Conservation (phyloP, 257 asterid species). For the Linderniella brevidens region DNA sequence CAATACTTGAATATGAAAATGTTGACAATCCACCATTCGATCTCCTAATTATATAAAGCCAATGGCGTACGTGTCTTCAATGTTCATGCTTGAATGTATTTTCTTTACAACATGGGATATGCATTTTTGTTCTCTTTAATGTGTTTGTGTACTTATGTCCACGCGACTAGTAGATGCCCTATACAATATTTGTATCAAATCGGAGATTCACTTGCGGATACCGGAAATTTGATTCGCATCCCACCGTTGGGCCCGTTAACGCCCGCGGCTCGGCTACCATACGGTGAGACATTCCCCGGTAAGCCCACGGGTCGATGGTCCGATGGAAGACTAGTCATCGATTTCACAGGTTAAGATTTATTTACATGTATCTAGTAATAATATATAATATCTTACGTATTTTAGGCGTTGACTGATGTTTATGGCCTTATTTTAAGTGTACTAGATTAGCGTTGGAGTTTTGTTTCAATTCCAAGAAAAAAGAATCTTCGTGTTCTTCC, state of each 20-base stretch:
- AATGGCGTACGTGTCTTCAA: too few species aligned
- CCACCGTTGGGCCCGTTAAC: background rate
- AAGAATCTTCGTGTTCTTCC: too few species aligned
- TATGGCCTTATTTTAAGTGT: too few species aligned
- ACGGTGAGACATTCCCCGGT: background rate
- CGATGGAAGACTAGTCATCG: background rate
- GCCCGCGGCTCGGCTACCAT: background rate
- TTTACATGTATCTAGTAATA: too few species aligned
- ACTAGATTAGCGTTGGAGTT: too few species aligned
- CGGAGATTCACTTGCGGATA: background rate
- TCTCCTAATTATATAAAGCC: too few species aligned
- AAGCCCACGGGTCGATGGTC: slow-evolving; percentile 1
- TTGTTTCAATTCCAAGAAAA: too few species aligned
- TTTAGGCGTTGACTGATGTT: too few species aligned
- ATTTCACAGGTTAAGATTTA: background rate
- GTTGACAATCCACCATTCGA: too few species aligned
- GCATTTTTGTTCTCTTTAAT: background rate
- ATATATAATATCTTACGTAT: too few species aligned
- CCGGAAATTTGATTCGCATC: background rate
- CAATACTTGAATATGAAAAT: too few species aligned
- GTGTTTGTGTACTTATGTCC: background rate
- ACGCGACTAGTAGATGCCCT: background rate
- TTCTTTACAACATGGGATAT: background rate
- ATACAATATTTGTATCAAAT: background rate
- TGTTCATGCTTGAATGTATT: too few species aligned